A percentile compares a stretch with the other conserved stretches of the same genome.
These are phyloP conservation scores for Solanum tarapatanum DNA, from an alignment of 257 asterid genomes.

Conservation along the genomic window DNA sequence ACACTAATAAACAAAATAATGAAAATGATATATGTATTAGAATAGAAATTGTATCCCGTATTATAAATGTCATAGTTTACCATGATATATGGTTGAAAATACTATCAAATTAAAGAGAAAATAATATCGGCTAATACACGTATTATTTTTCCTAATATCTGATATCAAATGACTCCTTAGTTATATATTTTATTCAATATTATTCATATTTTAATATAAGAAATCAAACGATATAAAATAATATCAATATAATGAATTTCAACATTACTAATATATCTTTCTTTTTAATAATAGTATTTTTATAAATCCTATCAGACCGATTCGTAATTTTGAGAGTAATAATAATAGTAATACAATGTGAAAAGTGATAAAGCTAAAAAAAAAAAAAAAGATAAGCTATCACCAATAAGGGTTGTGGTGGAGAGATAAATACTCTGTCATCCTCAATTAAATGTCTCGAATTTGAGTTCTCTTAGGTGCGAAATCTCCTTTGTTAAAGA, in stretches of 20 bases:
- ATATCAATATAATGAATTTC: background rate
- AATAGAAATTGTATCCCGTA: background rate
- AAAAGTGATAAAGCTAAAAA: background rate
- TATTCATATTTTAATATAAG: background rate
- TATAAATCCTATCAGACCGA: background rate
- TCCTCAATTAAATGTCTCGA: fast-evolving
- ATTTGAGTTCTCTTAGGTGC: too few species aligned
- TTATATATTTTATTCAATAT: background rate
- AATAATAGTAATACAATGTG: background rate
- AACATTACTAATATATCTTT: background rate
- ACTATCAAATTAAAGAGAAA: background rate
- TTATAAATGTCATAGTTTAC: background rate
- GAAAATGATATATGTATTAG: background rate
- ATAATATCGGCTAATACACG: background rate
- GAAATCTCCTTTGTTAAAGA: too few species aligned
- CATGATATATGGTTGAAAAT: background rate
- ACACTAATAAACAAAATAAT: background rate
- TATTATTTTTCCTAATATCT: background rate
- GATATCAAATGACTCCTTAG: background rate
- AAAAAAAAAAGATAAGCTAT: too few species aligned
- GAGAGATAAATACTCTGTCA: too few species aligned
- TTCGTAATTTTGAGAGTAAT: background rate
- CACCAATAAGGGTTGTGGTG: background rate
- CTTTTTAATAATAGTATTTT: background rate
- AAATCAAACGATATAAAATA: background rate